Evolutionary conservation across 352 stramenopile species (phyloP).

Genomic region (Vaucheria bursata): DNA sequence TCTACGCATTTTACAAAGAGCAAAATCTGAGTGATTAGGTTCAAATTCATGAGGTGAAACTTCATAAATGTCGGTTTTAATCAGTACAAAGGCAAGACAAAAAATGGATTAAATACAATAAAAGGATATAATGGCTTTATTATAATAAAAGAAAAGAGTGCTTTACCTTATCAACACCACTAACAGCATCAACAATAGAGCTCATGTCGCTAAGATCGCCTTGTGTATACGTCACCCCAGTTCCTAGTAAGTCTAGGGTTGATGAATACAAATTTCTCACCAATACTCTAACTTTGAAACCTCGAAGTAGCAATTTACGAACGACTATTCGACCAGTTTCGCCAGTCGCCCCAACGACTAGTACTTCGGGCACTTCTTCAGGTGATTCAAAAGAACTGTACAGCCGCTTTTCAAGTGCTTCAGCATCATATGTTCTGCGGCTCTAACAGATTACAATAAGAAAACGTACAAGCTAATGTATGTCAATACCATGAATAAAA

Average conservation of each 20-base stretch:
- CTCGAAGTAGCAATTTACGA: slow-evolving; percentile 39
- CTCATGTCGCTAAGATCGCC: slow-evolving; percentile 40
- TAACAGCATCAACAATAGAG: slow-evolving; percentile 39
- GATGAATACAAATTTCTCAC: slow-evolving; percentile 46
- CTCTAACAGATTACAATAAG: too few relatives aligned
- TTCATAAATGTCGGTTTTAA: too few relatives aligned
- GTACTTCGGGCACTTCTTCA: slow-evolving; percentile 44
- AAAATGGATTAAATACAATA: too few relatives aligned
- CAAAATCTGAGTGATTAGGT: too few relatives aligned
- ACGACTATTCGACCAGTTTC: slow-evolving; percentile 46
- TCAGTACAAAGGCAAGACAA: too few relatives aligned
- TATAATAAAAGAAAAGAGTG: too few relatives aligned
- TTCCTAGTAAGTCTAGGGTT: slow-evolving; percentile 46
- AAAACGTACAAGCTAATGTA: too few relatives aligned
- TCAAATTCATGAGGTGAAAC: too few relatives aligned
- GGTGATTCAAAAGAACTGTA: slow-evolving; percentile 41
- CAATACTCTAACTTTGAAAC: slow-evolving; percentile 28
- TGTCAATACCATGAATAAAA: too few relatives aligned
- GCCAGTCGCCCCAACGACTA: slow-evolving; percentile 48
- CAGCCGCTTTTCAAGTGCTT: slow-evolving; percentile 38
- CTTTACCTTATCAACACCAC: slow-evolving; percentile 44
- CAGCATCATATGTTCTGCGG: slow-evolving; percentile 17
- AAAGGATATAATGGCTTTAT: too few relatives aligned
- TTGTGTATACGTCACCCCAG: slow-evolving; percentile 41
- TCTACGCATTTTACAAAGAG: too few relatives aligned